These are phyloP conservation scores for Scalesia atractyloides DNA, from an alignment of 129 eudicot genomes.

Conservation along the genomic window DNA sequence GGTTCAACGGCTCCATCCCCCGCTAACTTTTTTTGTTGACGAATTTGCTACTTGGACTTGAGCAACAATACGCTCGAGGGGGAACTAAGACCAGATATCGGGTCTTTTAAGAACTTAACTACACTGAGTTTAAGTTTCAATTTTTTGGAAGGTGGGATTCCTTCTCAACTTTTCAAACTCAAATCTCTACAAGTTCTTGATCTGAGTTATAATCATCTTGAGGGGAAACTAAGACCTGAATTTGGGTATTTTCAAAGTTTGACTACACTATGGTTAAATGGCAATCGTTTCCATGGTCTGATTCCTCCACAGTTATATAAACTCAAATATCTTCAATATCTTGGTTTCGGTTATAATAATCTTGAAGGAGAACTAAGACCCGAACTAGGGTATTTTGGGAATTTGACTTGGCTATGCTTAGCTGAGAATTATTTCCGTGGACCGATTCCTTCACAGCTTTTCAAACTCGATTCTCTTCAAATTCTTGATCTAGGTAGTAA, in stretches of 20 bases:
- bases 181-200: conserved; percentile 42
- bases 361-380: too few relatives aligned
- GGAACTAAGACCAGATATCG: conserved; percentile 28
- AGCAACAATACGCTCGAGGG: conserved; percentile 47
- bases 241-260: too few relatives aligned
- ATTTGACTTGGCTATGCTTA: too few relatives aligned
- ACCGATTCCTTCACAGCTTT: conserved; percentile 45
- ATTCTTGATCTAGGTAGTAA: conserved; percentile 47
- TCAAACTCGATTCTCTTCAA: conserved; percentile 31
- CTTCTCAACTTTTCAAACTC: conserved; percentile 38
- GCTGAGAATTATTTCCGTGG: too few relatives aligned
- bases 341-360: too few relatives aligned
- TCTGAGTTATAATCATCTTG: conserved; percentile 32
- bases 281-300: too few relatives aligned
- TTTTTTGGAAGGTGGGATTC: conserved; percentile 38
- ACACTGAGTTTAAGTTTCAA: conserved; percentile 30
- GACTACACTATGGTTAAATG: too few relatives aligned
- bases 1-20: conserved; percentile 47
- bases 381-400: too few relatives aligned
- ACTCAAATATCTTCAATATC: too few relatives aligned
- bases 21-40: conserved; percentile 30
- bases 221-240: conserved; percentile 28
- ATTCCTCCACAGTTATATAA: too few relatives aligned
- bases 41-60: conserved; percentile 42
- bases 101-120: conserved; percentile 28